phyloP scores from a whole-genome alignment of 2,329 filamentous ascomycete species.

The Pestalotiopsis sp. region DNA sequence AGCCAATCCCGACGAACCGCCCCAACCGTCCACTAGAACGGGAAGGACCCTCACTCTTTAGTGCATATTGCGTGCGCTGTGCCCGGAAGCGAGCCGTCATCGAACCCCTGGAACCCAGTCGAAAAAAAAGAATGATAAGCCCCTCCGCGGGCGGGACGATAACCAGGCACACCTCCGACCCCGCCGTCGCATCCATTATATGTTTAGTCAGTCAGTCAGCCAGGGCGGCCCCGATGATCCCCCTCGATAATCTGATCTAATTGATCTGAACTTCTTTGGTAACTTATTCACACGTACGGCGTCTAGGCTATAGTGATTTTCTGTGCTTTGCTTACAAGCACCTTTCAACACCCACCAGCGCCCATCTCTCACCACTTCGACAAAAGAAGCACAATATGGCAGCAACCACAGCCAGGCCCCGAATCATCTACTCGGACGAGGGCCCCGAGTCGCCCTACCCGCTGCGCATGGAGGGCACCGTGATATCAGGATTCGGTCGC shows the following conservation, averaged over 20 bases:
- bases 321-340: background rate
- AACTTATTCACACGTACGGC: no score
- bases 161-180: constrained; percentile 2
- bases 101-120: constrained; percentile 4
- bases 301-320: no score
- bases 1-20: background rate
- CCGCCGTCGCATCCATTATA: background rate
- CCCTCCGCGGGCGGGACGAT: constrained; percentile 1
- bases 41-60: background rate
- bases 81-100: background rate
- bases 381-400: constrained; percentile 1
- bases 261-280: background rate
- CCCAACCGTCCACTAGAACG: no score
- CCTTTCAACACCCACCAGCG: background rate
- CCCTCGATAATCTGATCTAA: background rate
- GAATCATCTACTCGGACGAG: constrained; percentile 68
- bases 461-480: constrained; percentile 78
- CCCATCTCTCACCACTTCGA: no score
- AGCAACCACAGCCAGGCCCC: constrained; percentile 1
- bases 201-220: no score
- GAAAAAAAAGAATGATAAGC: constrained; percentile 2
- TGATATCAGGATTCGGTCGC: constrained; percentile 91
- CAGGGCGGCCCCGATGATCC: background rate
- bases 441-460: constrained; percentile 83
- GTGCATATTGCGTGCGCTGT: background rate